These are phyloP conservation scores for Boletus rubroflammeus DNA, from an alignment of 768 basidiomycete species.

Conservation along the genomic window DNA sequence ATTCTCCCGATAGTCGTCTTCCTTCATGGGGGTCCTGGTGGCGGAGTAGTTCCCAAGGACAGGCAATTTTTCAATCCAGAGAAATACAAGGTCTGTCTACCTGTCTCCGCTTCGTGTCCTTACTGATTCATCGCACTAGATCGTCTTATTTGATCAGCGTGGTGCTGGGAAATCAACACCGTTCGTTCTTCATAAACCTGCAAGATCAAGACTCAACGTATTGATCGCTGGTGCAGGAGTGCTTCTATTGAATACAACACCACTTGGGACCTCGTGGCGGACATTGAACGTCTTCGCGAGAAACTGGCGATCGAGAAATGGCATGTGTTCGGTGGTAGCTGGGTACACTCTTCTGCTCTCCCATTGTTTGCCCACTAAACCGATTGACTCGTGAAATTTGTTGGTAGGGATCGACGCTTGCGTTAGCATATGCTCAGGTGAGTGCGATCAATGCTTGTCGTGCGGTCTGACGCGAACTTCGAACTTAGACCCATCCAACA, in stretches of 20 bases:
- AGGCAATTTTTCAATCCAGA: slow-evolving; percentile 77
- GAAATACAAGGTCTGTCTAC: slow-evolving; percentile 66
- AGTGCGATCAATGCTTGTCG: neutral
- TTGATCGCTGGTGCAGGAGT: slow-evolving; percentile 40
- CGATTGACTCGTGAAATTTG: neutral
- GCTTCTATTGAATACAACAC: slow-evolving; percentile 85
- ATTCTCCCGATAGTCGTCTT: slow-evolving; percentile 56
- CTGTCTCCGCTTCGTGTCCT: neutral
- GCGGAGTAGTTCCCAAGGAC: slow-evolving; percentile 65
- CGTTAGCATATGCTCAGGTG: slow-evolving; percentile 83
- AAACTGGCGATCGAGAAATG: slow-evolving; percentile 78
- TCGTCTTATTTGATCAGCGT: slow-evolving; percentile 86
- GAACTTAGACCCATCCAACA: slow-evolving; percentile 67
- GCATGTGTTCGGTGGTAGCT: slow-evolving; percentile 94
- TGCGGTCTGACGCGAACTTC: neutral
- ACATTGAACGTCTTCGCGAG: slow-evolving; percentile 79
- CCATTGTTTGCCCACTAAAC: neutral
- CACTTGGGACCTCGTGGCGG: slow-evolving; percentile 90
- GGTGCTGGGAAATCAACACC: slow-evolving; percentile 86
- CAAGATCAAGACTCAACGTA: neutral
- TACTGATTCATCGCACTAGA: slow-evolving; percentile 38
- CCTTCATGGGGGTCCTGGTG: slow-evolving; percentile 83
- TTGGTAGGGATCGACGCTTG: slow-evolving; percentile 76
- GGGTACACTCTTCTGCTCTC: slow-evolving; percentile 50
- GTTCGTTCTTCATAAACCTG: slow-evolving; percentile 38